These are phyloP conservation scores for Kwoniella sp. DNA, from an alignment of 768 basidiomycete species.

Conservation along the genomic window DNA sequence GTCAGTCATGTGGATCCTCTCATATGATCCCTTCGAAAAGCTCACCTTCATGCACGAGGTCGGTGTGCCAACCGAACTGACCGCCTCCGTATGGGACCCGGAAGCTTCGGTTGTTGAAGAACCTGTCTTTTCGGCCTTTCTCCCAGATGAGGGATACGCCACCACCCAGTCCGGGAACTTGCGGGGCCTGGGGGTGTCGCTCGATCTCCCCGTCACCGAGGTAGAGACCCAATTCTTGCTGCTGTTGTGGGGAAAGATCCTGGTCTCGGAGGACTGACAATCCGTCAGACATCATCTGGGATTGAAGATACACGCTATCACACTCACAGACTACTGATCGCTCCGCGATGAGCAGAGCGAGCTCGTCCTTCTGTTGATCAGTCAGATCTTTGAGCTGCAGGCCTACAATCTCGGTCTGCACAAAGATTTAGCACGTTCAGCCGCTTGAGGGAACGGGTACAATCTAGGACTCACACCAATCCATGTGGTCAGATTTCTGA, in stretches of 20 bases:
- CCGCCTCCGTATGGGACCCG: conserved; percentile 43
- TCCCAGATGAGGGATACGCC: conserved; percentile 52
- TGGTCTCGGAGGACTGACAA: conserved; percentile 54
- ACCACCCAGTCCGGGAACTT: conserved; percentile 52
- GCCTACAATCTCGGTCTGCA: conserved; percentile 68
- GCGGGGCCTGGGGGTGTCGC: conserved; percentile 54
- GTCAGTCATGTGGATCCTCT: neutral
- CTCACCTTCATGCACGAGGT: conserved; percentile 46
- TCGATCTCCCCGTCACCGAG: conserved; percentile 52
- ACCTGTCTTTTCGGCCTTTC: conserved; percentile 31
- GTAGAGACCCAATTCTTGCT: conserved; percentile 50
- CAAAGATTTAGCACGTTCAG: neutral
- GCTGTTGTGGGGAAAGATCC: conserved; percentile 52
- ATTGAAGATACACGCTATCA: neutral
- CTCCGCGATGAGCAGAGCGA: conserved; percentile 54
- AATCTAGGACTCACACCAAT: conserved; percentile 59
- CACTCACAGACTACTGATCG: conserved; percentile 48
- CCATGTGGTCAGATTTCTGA: conserved; percentile 68
- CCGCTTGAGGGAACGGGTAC: too few relatives aligned
- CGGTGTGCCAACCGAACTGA: conserved; percentile 46
- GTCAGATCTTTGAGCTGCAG: conserved; percentile 71
- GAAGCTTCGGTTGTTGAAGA: conserved; percentile 17
- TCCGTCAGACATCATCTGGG: too few relatives aligned
- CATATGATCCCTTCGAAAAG: neutral
- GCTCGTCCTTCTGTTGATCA: conserved; percentile 73